A percentile compares a stretch with the other conserved stretches of the same genome.
Conservation (phyloP, 345 rosid genomes). For the Eucalyptus guilfoylei region DNA sequence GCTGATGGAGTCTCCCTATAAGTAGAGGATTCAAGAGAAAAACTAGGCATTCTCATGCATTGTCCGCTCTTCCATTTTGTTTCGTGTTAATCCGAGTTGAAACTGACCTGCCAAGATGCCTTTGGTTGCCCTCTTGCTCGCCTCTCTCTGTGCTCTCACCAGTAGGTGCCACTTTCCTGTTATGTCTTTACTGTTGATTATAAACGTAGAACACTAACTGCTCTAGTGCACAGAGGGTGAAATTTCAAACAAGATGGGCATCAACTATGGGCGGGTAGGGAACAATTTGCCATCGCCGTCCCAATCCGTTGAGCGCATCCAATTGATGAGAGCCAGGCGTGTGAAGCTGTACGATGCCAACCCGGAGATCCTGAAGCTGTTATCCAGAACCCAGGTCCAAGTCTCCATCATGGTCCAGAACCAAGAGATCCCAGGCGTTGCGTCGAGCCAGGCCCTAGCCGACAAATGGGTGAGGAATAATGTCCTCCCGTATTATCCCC, state of each 20-base stretch:
- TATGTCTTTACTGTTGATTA: background rate
- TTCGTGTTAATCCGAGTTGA: background rate
- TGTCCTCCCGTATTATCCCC: constrained; percentile 35
- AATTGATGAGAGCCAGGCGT: constrained; percentile 26
- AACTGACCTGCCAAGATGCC: background rate
- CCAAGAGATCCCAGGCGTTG: constrained; percentile 33
- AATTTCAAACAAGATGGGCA: constrained; percentile 14
- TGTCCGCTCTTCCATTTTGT: background rate
- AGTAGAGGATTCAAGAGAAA: background rate
- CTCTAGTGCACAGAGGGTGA: constrained; percentile 19
- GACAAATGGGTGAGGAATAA: constrained; percentile 37
- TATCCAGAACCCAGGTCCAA: constrained; percentile 35
- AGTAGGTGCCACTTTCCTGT: background rate
- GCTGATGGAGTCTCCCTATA: background rate
- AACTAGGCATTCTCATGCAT: background rate
- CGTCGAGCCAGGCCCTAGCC: constrained; percentile 24
- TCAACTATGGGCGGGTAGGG: constrained; percentile 39
- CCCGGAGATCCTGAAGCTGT: constrained; percentile 36
- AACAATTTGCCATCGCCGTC: constrained; percentile 49
- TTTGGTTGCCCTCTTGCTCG: background rate
- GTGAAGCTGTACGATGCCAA: constrained; percentile 56
- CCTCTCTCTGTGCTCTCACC: background rate
- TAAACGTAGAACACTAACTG: background rate
- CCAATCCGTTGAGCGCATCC: constrained; percentile 32
- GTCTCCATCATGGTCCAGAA: constrained; percentile 60